A percentile compares a stretch with the other conserved stretches of the same genome.
phyloP scores from a whole-genome alignment of 805 yeast genomes.

The Sugiyamaella americana region DNA sequence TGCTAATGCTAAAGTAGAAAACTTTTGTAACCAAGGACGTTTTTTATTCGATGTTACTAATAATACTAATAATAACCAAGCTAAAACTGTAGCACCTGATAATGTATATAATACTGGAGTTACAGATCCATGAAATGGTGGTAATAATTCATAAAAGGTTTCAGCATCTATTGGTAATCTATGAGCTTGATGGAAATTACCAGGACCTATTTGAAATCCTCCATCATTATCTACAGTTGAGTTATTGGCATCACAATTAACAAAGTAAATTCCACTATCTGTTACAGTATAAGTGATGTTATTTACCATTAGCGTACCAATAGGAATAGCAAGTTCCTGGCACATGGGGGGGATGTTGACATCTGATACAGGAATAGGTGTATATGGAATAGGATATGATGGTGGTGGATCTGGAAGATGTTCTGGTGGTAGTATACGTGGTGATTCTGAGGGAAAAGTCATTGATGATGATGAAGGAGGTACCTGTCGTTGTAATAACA shows the following conservation, averaged over 20 bases:
- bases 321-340: slow-evolving; percentile 1
- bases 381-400: too few species aligned
- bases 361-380: too few species aligned
- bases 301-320: not conserved
- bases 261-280: not conserved
- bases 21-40: slow-evolving; percentile 51
- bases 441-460: too few species aligned
- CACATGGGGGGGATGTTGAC: too few species aligned
- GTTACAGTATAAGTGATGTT: not conserved
- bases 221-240: too few species aligned
- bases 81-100: slow-evolving; percentile 35
- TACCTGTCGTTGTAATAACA: too few species aligned
- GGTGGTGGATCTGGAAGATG: too few species aligned
- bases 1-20: slow-evolving; percentile 55
- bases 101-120: slow-evolving; percentile 31
- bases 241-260: not conserved
- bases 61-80: slow-evolving; percentile 66
- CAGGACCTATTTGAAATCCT: not conserved
- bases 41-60: slow-evolving; percentile 49
- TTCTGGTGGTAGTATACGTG: too few species aligned
- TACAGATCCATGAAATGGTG: slow-evolving; percentile 30
- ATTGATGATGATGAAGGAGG: too few species aligned
- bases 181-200: not conserved
- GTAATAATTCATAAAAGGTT: not conserved
- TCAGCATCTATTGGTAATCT: not conserved